Evolutionary conservation across 106 monocot species (phyloP).

Genomic region (Allium sativum): DNA sequence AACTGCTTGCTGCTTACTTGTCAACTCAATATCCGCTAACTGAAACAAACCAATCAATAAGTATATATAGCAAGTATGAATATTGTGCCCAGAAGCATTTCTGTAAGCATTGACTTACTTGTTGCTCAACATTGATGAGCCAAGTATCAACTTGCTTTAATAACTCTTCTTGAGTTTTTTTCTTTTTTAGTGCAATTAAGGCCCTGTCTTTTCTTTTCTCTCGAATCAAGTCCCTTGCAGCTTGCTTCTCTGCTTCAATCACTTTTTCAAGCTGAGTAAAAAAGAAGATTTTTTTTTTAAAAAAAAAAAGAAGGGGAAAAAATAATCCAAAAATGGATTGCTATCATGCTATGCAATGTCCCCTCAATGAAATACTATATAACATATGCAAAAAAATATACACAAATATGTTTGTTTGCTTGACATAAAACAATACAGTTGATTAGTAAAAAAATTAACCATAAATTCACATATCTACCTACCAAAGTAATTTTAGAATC

Average conservation of each 20-base stretch:
- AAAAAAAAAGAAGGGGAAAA: not conserved
- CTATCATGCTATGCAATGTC: too few relatives aligned
- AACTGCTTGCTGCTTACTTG: slow-evolving; percentile 84
- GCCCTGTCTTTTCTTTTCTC: slow-evolving; percentile 91
- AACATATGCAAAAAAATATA: too few relatives aligned
- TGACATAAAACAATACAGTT: too few relatives aligned
- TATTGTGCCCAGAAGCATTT: too few relatives aligned
- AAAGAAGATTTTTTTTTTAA: not conserved
- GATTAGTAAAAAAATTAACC: too few relatives aligned
- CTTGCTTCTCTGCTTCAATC: slow-evolving; percentile 90
- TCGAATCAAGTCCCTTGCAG: slow-evolving; percentile 62
- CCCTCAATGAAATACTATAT: too few relatives aligned
- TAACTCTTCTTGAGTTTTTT: slow-evolving; percentile 88
- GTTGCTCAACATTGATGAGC: slow-evolving; percentile 92
- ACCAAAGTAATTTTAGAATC: too few relatives aligned
- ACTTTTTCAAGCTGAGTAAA: slow-evolving; percentile 62
- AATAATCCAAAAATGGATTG: too few relatives aligned
- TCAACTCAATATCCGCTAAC: slow-evolving; percentile 86
- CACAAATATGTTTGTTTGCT: too few relatives aligned
- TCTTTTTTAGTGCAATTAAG: slow-evolving; percentile 87
- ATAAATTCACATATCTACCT: too few relatives aligned
- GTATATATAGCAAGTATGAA: too few relatives aligned
- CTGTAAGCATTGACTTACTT: slow-evolving; percentile 28
- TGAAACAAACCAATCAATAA: slow-evolving; percentile 17
- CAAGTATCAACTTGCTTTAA: slow-evolving; percentile 80